Conservation (phyloP, 164 flowering plant species). For the Tetracentron sinense region DNA sequence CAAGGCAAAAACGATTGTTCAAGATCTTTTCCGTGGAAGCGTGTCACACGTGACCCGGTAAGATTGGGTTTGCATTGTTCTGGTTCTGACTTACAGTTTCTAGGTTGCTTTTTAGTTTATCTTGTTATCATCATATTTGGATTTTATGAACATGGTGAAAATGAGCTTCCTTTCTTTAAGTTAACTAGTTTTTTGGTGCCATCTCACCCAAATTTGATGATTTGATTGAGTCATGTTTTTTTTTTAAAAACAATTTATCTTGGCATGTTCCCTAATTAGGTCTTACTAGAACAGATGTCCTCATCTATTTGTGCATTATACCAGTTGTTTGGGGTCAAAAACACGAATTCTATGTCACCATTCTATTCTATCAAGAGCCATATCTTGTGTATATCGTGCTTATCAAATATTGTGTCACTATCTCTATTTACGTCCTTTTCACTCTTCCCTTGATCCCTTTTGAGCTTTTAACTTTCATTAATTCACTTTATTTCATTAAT, state of each 20-base stretch:
- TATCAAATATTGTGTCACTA: too few species aligned
- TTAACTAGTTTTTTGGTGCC: neutral
- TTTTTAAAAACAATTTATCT: neutral
- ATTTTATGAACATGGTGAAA: neutral
- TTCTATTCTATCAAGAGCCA: too few species aligned
- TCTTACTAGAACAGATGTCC: too few species aligned
- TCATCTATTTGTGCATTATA: too few species aligned
- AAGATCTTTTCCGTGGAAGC: conserved; percentile 94
- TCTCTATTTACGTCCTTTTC: too few species aligned
- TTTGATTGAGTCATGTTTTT: neutral
- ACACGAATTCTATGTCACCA: too few species aligned
- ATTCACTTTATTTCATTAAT: too few species aligned
- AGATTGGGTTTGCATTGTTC: conserved; percentile 11
- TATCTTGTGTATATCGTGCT: too few species aligned
- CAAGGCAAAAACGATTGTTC: conserved; percentile 75
- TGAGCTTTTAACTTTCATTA: too few species aligned
- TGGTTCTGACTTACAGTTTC: neutral
- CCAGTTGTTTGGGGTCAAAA: too few species aligned
- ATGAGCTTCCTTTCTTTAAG: neutral
- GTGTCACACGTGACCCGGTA: conserved; percentile 92
- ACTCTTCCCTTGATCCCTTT: too few species aligned
- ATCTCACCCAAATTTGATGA: neutral
- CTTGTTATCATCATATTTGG: neutral
- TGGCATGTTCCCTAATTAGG: neutral
- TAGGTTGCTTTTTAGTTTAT: neutral